phyloP scores from a whole-genome alignment of 257 asterid species.

The Cynanchum wilfordii region DNA sequence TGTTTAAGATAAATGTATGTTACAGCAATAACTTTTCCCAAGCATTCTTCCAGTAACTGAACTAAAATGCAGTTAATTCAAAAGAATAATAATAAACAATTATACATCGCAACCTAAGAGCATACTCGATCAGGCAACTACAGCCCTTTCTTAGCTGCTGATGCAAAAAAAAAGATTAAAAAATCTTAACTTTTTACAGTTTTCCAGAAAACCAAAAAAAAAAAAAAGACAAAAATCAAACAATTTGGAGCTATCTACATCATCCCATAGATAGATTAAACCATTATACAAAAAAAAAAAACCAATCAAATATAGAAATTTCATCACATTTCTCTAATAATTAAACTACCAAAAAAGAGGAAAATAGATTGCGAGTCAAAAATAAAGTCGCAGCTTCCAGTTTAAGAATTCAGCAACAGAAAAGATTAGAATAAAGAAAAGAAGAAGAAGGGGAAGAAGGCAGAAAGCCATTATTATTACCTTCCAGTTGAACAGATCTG shows the following conservation, averaged over 20 bases:
- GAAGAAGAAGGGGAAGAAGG: neutral
- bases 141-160: too few relatives aligned
- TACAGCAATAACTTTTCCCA: too few relatives aligned
- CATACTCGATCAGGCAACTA: too few relatives aligned
- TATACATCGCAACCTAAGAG: too few relatives aligned
- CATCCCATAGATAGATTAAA: neutral
- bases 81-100: too few relatives aligned
- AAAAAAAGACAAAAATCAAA: neutral
- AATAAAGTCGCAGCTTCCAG: neutral
- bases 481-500: neutral
- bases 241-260: neutral
- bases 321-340: neutral
- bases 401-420: neutral
- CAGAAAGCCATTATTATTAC: neutral
- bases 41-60: too few relatives aligned
- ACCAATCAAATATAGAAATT: neutral
- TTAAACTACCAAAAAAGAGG: neutral
- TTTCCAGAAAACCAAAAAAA: too few relatives aligned
- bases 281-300: neutral
- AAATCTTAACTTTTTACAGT: too few relatives aligned
- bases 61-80: too few relatives aligned
- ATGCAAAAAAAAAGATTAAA: too few relatives aligned
- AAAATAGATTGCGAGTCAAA: neutral
- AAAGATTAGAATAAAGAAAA: neutral
- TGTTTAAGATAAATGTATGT: too few relatives aligned